Conservation (phyloP, 352 stramenopile genomes). For the Blastocystis sp. region DNA sequence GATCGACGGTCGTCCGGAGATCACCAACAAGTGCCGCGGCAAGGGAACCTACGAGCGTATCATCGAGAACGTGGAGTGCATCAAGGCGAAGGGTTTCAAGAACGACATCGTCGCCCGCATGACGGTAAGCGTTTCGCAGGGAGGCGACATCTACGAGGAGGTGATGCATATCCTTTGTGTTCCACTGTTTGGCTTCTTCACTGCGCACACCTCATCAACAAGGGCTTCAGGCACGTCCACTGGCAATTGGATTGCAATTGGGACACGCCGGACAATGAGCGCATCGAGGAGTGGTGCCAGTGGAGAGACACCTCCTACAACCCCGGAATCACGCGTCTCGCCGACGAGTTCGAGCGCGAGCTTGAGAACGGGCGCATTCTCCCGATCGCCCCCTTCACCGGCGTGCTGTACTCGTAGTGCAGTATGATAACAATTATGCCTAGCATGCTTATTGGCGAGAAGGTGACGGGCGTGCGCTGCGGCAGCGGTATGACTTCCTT, state of each 20-base stretch:
- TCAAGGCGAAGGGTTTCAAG: conserved; percentile 72
- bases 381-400: conserved; percentile 72
- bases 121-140: conserved; percentile 72
- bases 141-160: conserved; percentile 73
- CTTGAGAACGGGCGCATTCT: conserved; percentile 72
- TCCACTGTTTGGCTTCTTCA: background rate
- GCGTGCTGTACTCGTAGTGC: conserved; percentile 69
- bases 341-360: conserved; percentile 71
- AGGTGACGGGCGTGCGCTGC: conserved; percentile 71
- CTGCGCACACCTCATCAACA: conserved; percentile 43
- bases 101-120: conserved; percentile 73
- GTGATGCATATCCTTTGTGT: conserved; percentile 72
- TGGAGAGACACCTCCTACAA: conserved; percentile 73
- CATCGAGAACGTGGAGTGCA: conserved; percentile 73
- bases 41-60: conserved; percentile 72
- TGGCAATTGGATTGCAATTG: conserved; percentile 73
- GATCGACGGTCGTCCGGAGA: conserved; percentile 72
- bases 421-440: background rate
- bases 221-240: conserved; percentile 73
- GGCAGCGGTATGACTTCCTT: conserved; percentile 72
- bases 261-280: conserved; percentile 72
- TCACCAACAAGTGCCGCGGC: conserved; percentile 72
- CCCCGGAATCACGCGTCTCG: conserved; percentile 72
- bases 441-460: conserved; percentile 70
- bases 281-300: conserved; percentile 72